Evolutionary conservation across 768 basidiomycete genomes (phyloP), one percentile per base, ranked within the genome.

Genomic region (Tulasnella sp.): DNA sequence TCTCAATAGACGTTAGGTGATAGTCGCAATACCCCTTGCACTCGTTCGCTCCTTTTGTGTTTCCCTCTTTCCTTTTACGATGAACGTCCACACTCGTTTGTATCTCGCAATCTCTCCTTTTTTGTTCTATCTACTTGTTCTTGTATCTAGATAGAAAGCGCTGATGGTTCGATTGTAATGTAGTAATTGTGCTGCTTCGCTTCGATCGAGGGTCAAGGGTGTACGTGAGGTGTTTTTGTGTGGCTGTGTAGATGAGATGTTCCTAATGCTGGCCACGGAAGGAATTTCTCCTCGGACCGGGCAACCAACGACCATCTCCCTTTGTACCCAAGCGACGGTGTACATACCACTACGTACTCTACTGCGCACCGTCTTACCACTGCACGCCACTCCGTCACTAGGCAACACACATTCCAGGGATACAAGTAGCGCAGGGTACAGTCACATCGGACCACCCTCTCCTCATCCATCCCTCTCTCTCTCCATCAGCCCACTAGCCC

Each of bases 91-190:
- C 61, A 5, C 61, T 67, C 61, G 26, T 67, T 67, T 67, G 61
- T 67, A 67, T 67, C 26, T 67, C 61, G 13, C 29, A n/a, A 35
- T 35, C 35, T 61, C 57, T 11, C 2, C 57, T 61, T 29, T n/a
- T 6, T 48, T n/a, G 5, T 51, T 51, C 51, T 35, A 35, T 35
- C 35, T 35, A 44, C 15, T 16, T 44, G 11, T 44, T 15, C 15
- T 44, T 44, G 44, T 44, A 44, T 44, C 44, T 44, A 44, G 44
- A 44, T 44, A 44, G 93, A 44, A 35, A 35, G 35, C 35, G 35
- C 35, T 35, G 35, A 44, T 18, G 11, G 3, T 44, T 44, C 44
- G 82, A 86, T 92, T n/a, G 44, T 44, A 44, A 44, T 44, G 44
- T 44, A 44, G 5, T 44, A 15, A 13, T 16, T 3, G 35, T 35